A percentile compares a stretch with the other conserved stretches of the same genome.
phyloP scores from a whole-genome alignment of 257 asterid species.

The Fraxinus quadrangulata region DNA sequence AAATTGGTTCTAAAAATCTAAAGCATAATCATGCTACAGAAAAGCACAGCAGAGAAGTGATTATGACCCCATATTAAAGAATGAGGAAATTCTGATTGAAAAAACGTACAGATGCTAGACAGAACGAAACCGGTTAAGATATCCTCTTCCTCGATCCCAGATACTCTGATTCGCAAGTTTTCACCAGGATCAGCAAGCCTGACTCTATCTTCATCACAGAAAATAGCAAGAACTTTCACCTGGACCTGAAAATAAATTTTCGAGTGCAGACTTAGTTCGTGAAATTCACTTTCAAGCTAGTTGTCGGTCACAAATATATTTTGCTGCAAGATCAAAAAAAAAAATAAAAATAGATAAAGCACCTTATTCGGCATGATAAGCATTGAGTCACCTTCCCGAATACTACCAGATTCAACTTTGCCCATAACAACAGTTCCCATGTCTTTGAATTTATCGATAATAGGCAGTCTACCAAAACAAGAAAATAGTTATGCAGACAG shows the following conservation, averaged over 20 bases:
- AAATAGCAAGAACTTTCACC: conserved; percentile 77
- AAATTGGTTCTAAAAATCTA: neutral
- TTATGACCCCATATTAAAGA: neutral
- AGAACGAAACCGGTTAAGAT: conserved; percentile 73
- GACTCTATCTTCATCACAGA: conserved; percentile 73
- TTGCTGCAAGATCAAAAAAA: conserved; percentile 8
- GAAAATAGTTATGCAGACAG: conserved; percentile 13
- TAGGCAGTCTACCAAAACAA: conserved; percentile 64
- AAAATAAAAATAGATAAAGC: conserved; percentile 6
- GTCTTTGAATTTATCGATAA: conserved; percentile 88
- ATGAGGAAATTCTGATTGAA: neutral
- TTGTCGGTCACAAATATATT: neutral
- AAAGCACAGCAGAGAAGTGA: conserved; percentile 2
- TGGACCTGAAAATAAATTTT: conserved; percentile 49
- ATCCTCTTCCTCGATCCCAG: conserved; percentile 93
- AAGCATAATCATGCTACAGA: neutral
- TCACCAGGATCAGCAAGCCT: conserved; percentile 88
- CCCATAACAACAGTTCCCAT: conserved; percentile 99
- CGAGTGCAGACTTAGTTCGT: neutral
- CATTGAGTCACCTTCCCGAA: conserved; percentile 78
- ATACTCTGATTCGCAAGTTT: conserved; percentile 81
- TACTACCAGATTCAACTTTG: conserved; percentile 88
- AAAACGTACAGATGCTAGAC: conserved; percentile 59
- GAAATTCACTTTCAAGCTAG: conserved; percentile 4
- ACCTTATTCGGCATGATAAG: conserved; percentile 97